Evolutionary conservation across 2,329 filamentous ascomycete species (phyloP), one percentile per base, ranked within the genome.

Genomic region (Pestalotiopsis sp.): DNA sequence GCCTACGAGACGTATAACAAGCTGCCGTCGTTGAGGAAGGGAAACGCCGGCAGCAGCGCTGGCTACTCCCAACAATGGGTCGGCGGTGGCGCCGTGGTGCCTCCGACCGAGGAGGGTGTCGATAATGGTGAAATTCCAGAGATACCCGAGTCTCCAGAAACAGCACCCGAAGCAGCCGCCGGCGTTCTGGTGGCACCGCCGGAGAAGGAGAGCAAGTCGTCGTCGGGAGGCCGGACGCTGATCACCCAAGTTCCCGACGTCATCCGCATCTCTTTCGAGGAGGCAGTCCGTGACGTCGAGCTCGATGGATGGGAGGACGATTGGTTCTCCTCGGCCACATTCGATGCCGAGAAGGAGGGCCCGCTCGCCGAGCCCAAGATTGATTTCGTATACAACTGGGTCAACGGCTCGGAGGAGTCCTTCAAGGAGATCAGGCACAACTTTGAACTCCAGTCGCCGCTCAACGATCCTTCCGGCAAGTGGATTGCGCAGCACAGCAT

Each of bases 301-400:
- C 70, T 82, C n/a, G 74, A 78, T 44, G 80, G 79, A 3, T 82
- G 80, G 80, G 80, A 82, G 68, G 80, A 82, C 66, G 73, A 78
- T 11, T 83, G 81, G 80, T 78, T 80, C 64, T 72, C 79, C 10
- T 73, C 77, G 0, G 80, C 76, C 5, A 69, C 72, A 13, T 80
- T 78, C 66, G 71, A 77, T 40, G 74, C 72, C 7, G 71, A 75
- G 14, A 74, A 70, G 61, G 69, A 75, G 52, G 77, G 76, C 3
- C 75, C 73, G 38, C 69, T 81, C 35, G 67, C 71, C 2, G 81
- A 82, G 68, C 76, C 81, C 13, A 81, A 79, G 64, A 81, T 82
- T 67, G 80, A 82, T 69, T 82, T 82, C 70, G 77, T 82, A 10
- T 82, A 81, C 67, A 80, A 79, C 73, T 81, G 81, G 81, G 79